These are phyloP conservation scores for Lactarius trivialis DNA, from an alignment of 768 basidiomycete species.

Conservation along the genomic window DNA sequence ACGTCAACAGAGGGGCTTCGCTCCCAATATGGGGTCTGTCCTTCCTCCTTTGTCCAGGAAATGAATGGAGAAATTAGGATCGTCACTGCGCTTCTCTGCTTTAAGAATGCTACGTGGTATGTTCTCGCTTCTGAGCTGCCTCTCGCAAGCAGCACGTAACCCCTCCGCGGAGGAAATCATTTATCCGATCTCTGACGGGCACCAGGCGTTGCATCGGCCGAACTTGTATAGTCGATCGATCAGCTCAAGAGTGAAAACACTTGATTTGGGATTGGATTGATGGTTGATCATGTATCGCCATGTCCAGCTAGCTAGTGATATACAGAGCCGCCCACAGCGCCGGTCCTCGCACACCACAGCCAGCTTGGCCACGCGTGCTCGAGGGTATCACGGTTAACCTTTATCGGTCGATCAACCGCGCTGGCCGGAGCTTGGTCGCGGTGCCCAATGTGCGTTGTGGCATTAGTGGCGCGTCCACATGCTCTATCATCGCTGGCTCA, in stretches of 20 bases:
- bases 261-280: neutral
- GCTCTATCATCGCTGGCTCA: neutral
- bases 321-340: neutral
- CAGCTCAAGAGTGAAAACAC: neutral
- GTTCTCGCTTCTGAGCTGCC: neutral
- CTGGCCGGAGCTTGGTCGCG: neutral
- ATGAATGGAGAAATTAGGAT: neutral
- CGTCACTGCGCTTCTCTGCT: conserved; percentile 6
- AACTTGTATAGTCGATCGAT: neutral
- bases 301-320: neutral
- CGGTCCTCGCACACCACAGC: neutral
- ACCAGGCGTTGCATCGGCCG: conserved; percentile 5
- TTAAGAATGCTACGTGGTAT: neutral
- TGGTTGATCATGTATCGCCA: neutral
- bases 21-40: conserved; percentile 8
- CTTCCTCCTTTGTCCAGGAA: conserved; percentile 6
- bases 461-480: neutral
- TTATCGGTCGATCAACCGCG: neutral
- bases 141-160: neutral
- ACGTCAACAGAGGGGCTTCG: neutral
- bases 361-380: neutral
- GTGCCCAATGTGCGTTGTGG: neutral
- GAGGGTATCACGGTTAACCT: neutral
- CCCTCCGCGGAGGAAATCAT: neutral
- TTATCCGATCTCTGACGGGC: conserved; percentile 10